Base-by-base conservation (phyloP, 1,284 basidiomycete species). In the Rugosomyces carneus region DNA sequence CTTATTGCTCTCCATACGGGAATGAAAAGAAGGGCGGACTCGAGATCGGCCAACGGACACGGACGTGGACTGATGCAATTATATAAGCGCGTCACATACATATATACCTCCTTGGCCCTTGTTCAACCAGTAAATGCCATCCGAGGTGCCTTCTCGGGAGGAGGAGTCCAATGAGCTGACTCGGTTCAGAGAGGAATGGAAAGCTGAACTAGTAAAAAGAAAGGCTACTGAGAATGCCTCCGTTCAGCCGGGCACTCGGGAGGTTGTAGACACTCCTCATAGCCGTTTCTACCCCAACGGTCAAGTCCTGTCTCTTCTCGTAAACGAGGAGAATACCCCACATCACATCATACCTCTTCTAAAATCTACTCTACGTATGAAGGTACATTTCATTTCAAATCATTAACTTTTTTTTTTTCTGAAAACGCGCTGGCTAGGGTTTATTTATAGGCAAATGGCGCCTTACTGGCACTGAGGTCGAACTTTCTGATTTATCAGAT, bases 201-300 rank as follows among this genome's bases (percentile, higher is more conserved):
- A 74, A 50, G 75, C 73, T 40, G 90, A 85, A 61, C 76, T 86
- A 45, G 67, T 71, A 50, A 68, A 58, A 48, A 72, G 72, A 43
- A 73, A 62, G 47, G 60, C 51, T 19, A 49, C 36, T 24, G 15
- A 16, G 16, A 20, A 23, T 19, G 24, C 39, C 35, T 16, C 41
- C 15, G 44, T 26, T 23, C 42, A 35, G 24, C 18, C 36, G 9
- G 37, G 26, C n/a, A 29, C 31, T n/a, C n/a, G n/a, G n/a, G n/a
- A n/a, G n/a, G n/a, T n/a, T n/a, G n/a, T n/a, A n/a, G n/a, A n/a
- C n/a, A n/a, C 10, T 8, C 15, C 5, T 15, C 20, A 8, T 57
- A 84, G 93, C 32, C 88, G 93, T 7, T 96, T 97, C 71, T 86
- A 89, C 51, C 83, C 90, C 0, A 82, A 92, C 55, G 93, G 93